Evolutionary conservation across 2,329 filamentous ascomycete species (phyloP), one percentile per base, ranked within the genome.

Genomic region (Botrytis galanthina): DNA sequence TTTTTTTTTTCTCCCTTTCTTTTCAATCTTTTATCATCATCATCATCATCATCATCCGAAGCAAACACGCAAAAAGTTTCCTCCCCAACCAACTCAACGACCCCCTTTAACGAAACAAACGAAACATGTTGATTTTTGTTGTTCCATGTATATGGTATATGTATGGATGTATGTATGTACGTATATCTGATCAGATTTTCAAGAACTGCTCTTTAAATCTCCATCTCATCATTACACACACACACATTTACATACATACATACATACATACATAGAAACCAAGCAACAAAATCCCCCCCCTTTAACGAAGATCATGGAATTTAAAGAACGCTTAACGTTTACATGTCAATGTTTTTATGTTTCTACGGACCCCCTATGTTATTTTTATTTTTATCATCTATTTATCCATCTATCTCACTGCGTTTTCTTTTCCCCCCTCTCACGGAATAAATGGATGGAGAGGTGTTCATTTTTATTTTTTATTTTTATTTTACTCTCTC

Each of bases 261-360:
- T 42, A 42, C 39, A 42, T 42, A 42, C 14, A 42, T 7, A 44
- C 16, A 44, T 37, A 37, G 8, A 39, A 39, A 39, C 37, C 8
- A 7, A 18, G 6, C 18, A 7, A 44, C 42, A 44, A 20, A 46
- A 22, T 46, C 44, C 8, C 44, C 44, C 44, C 18, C 62, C n/a
- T 67, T 71, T 71, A 74, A 79, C 70, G 79, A 78, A 62, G 75
- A 78, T 79, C 76, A 79, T 77, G 77, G 77, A 77, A 57, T 67
- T 69, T 48, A 37, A 68, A 57, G 46, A 48, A 48, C 59, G 10
- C 57, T 35, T 68, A 39, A 68, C 64, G 64, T 68, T 68, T 68
- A 39, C 42, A 73, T 59, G 71, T 77, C 74, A 70, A 75, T 73
- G 32, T 77, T 75, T 51, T 78, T 75, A 76, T 62, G 72, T 73